A percentile compares a stretch with the other conserved stretches of the same genome.
Conservation (phyloP, 306 rosid genomes). For the Begonia masoniana region DNA sequence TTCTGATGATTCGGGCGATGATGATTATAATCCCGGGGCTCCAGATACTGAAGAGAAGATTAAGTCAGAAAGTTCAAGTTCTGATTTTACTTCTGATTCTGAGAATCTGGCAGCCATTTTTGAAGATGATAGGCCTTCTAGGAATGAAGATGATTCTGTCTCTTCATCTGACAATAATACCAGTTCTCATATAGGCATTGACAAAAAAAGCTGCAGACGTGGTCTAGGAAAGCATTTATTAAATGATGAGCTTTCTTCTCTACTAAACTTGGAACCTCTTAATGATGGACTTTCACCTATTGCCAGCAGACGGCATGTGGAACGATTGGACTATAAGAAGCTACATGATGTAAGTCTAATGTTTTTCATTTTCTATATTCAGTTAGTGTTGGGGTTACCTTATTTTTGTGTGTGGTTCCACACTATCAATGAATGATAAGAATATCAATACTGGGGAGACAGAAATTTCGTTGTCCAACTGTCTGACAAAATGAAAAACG, state of each 20-base stretch:
- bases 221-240: slow-evolving; percentile 34
- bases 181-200: slow-evolving; percentile 18
- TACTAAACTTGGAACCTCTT: slow-evolving; percentile 31
- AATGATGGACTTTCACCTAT: slow-evolving; percentile 37
- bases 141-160: slow-evolving; percentile 19
- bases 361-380: slow-evolving; percentile 9
- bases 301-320: slow-evolving; percentile 47
- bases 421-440: too few species aligned
- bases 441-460: too few species aligned
- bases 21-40: slow-evolving; percentile 58
- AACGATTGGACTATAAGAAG: slow-evolving; percentile 88
- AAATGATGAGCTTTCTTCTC: slow-evolving; percentile 45
- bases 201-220: slow-evolving; percentile 18
- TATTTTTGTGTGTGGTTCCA: not conserved
- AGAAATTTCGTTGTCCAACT: too few species aligned
- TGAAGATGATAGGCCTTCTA: slow-evolving; percentile 20
- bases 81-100: slow-evolving; percentile 88
- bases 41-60: slow-evolving; percentile 23
- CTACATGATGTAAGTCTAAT: slow-evolving; percentile 80
- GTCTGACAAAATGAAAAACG: too few species aligned
- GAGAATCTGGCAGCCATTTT: slow-evolving; percentile 73
- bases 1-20: slow-evolving; percentile 88
- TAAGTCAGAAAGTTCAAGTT: slow-evolving; percentile 55
- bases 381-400: slow-evolving; percentile 5
- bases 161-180: slow-evolving; percentile 17